phyloP scores from a whole-genome alignment of 2,329 filamentous ascomycete species.

The Pleochaeta shiraiana region DNA sequence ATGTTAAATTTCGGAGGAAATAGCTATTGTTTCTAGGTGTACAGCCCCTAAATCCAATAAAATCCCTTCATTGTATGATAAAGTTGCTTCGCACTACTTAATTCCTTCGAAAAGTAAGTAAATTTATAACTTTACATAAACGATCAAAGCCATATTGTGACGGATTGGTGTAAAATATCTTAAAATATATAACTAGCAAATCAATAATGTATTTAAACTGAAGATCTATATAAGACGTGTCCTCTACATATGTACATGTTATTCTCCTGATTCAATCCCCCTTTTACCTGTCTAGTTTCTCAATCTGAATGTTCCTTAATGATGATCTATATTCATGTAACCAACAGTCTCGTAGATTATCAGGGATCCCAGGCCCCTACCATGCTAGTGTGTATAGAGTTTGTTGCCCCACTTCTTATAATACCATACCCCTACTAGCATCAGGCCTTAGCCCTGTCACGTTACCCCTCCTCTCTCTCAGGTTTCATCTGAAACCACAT shows the following conservation, averaged over 20 bases:
- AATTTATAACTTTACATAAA: not conserved
- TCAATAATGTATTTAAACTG: no score
- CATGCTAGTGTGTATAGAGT: not conserved
- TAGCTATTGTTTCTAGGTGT: not conserved
- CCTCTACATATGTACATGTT: no score
- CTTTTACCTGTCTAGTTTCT: no score
- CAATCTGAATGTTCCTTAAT: no score
- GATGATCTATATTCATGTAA: no score
- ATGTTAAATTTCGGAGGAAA: not conserved
- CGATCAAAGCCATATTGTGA: not conserved
- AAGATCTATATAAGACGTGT: no score
- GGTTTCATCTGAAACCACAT: not conserved
- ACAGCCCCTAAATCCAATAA: not conserved
- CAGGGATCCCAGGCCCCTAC: not conserved
- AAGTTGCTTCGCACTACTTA: not conserved
- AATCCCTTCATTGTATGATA: not conserved
- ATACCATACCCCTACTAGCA: not conserved
- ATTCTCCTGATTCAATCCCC: no score
- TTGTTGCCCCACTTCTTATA: not conserved
- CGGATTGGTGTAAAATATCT: no score
- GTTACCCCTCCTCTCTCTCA: not conserved
- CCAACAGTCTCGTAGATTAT: no score
- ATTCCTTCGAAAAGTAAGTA: not conserved
- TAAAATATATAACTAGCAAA: no score
- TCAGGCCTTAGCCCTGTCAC: not conserved